Base-by-base conservation (phyloP, 1,139 yeast species). In the Hanseniaspora sp. region DNA sequence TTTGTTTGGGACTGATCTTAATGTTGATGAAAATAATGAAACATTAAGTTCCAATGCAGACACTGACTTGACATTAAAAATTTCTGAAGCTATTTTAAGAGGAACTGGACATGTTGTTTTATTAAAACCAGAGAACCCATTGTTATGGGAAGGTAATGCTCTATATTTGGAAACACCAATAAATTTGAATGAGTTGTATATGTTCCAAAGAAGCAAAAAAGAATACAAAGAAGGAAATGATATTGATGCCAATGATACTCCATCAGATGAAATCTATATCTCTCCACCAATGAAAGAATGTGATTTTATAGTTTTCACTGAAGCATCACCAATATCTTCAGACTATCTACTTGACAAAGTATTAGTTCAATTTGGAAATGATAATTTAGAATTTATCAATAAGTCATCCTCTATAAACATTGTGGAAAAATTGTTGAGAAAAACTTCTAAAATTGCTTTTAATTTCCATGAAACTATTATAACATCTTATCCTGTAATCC, bases 111-210 rank as follows among this genome's bases (percentile, higher is more conserved):
- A 87, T 61, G 76, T 88, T 15, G 63, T 90, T 38, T 83, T 90
- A 0, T 70, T 88, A 28, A 82, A 86, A 62, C 92, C 95, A 1
- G 77, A 83, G 13, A 86, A 86, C 62, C 95, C 96, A 0, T 77
- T 90, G 64, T 80, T 86, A 33, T 90, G 97, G 97, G 92, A 86
- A 59, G 97, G 97, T 1, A 75, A 77, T 29, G 82, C 84, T 58
- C 13, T 42, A 11, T 37, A 43, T 34, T 34, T 53, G 23, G 42
- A 53, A 33, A 41, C 42, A 6, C 42, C 55, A 11, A 40, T 53
- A 23, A 38, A 15, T 6, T 30, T 48, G 7, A 15, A 37, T 35
- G 55, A 53, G 17, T 28, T 47, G 5, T 49, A 42, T 12, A n/a
- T 49, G 12, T 49, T 49, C 9, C 34, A 49, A 18, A 49, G 35